A percentile compares a stretch with the other conserved stretches of the same genome.
These are phyloP conservation scores for Saccharum spontaneum DNA, from an alignment of 176 grass and related monocot genomes.

Conservation along the genomic window DNA sequence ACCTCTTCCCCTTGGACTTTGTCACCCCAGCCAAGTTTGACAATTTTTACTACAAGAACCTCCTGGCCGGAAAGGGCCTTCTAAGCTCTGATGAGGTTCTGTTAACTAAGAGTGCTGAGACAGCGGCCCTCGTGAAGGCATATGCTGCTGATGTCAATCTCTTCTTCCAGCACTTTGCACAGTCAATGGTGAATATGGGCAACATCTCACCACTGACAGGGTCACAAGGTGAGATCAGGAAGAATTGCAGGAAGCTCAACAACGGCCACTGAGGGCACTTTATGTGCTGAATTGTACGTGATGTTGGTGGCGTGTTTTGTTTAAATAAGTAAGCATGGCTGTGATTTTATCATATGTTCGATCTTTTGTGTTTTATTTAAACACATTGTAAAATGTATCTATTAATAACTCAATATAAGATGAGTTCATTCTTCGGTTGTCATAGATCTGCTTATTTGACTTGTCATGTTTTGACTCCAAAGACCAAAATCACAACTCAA, in stretches of 20 bases:
- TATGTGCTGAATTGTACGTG: conserved; percentile 29
- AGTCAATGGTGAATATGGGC: conserved; percentile 94
- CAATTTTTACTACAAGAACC: conserved; percentile 84
- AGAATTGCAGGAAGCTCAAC: conserved; percentile 88
- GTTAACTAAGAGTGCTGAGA: conserved; percentile 57
- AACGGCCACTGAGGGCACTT: conserved; percentile 28
- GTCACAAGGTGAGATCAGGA: conserved; percentile 72
- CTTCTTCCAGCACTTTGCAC: conserved; percentile 85
- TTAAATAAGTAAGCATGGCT: conserved; percentile 42
- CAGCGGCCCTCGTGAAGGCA: conserved; percentile 62
- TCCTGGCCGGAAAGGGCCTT: conserved; percentile 68
- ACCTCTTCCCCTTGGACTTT: conserved; percentile 79
- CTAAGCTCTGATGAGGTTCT: conserved; percentile 84
- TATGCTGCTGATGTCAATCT: conserved; percentile 64
- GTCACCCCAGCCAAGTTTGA: conserved; percentile 71
- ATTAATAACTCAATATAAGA: conserved; percentile 31
- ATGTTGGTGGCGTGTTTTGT: conserved; percentile 37
- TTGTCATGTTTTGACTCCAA: conserved; percentile 22
- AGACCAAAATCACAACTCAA: background rate
- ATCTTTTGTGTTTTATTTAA: conserved; percentile 37
- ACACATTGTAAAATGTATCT: conserved; percentile 31
- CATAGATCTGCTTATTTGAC: conserved; percentile 23
- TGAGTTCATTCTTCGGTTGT: conserved; percentile 37
- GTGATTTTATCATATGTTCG: conserved; percentile 21
- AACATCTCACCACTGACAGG: conserved; percentile 72